Evolutionary conservation across 768 basidiomycete genomes (phyloP).

Genomic region (Suillus subluteus): DNA sequence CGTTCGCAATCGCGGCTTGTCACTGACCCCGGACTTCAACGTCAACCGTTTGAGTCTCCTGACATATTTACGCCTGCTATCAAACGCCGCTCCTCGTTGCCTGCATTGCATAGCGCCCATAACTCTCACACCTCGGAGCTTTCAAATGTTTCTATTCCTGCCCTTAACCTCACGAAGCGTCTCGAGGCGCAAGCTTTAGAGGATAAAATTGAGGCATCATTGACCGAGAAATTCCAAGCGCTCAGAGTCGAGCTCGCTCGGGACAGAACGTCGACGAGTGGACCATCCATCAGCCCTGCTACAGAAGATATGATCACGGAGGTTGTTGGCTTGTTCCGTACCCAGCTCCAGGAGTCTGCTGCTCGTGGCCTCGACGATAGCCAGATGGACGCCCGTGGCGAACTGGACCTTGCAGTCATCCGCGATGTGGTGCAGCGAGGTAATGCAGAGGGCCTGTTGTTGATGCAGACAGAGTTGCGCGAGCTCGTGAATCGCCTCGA

Average conservation of each 20-base stretch:
- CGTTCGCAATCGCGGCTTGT: conserved; percentile 56
- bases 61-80: conserved; percentile 48
- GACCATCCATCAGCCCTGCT: conserved; percentile 42
- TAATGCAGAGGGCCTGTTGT: conserved; percentile 59
- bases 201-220: conserved; percentile 58
- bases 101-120: conserved; percentile 52
- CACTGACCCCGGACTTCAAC: conserved; percentile 56
- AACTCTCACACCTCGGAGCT: conserved; percentile 47
- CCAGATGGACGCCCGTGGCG: conserved; percentile 72
- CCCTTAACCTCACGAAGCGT: conserved; percentile 55
- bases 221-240: conserved; percentile 70
- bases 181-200: conserved; percentile 66
- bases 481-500: conserved; percentile 50
- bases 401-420: conserved; percentile 78
- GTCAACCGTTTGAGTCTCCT: conserved; percentile 30
- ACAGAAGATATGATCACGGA: conserved; percentile 68
- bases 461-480: conserved; percentile 64
- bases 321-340: conserved; percentile 66
- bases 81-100: conserved; percentile 60
- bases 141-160: conserved; percentile 47
- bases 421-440: conserved; percentile 70
- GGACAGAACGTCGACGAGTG: conserved; percentile 24
- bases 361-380: conserved; percentile 59
- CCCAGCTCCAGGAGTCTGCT: conserved; percentile 68
- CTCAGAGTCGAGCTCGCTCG: conserved; percentile 47